Conservation (phyloP, 2,329 filamentous ascomycete genomes). For the Zalaria sp. region DNA sequence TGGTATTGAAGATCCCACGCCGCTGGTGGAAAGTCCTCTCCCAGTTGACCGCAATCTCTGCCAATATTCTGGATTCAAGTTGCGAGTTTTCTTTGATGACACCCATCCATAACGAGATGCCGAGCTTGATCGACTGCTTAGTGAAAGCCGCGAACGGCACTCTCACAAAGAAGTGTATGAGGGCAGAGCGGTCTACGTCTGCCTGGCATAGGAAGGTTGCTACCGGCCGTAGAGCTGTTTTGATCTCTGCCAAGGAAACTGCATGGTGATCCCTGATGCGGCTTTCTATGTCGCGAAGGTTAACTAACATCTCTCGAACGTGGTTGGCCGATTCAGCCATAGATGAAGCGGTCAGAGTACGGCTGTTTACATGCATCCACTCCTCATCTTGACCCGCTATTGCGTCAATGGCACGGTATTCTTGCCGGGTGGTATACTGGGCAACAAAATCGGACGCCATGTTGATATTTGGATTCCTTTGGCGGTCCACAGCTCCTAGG, state of each 20-base stretch:
- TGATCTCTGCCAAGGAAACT: slow-evolving; percentile 59
- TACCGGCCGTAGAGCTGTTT: slow-evolving; percentile 69
- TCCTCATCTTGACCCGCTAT: slow-evolving; percentile 54
- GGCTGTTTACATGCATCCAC: slow-evolving; percentile 12
- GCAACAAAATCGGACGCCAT: slow-evolving; percentile 92
- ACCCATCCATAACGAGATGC: slow-evolving; percentile 89
- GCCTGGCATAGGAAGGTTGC: slow-evolving; percentile 75
- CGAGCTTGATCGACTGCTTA: slow-evolving; percentile 89
- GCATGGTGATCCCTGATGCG: slow-evolving; percentile 54
- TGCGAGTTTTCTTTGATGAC: slow-evolving; percentile 91
- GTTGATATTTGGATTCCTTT: slow-evolving; percentile 65
- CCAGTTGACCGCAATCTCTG: slow-evolving; percentile 83
- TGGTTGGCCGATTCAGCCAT: slow-evolving; percentile 3
- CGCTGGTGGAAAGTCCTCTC: slow-evolving; percentile 66
- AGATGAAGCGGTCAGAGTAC: not conserved
- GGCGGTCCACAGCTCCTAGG: slow-evolving; percentile 64
- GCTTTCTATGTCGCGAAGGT: slow-evolving; percentile 59
- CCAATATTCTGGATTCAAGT: slow-evolving; percentile 73
- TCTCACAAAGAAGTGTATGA: slow-evolving; percentile 75
- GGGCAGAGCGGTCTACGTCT: slow-evolving; percentile 58
- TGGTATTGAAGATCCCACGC: slow-evolving; percentile 66
- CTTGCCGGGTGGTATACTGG: slow-evolving; percentile 92
- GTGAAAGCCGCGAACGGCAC: slow-evolving; percentile 91
- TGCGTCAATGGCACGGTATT: slow-evolving; percentile 78
- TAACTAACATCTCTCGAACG: slow-evolving; percentile 33